Evolutionary conservation across 2,329 filamentous ascomycete species (phyloP).

Genomic region (Talaromyces sp.): DNA sequence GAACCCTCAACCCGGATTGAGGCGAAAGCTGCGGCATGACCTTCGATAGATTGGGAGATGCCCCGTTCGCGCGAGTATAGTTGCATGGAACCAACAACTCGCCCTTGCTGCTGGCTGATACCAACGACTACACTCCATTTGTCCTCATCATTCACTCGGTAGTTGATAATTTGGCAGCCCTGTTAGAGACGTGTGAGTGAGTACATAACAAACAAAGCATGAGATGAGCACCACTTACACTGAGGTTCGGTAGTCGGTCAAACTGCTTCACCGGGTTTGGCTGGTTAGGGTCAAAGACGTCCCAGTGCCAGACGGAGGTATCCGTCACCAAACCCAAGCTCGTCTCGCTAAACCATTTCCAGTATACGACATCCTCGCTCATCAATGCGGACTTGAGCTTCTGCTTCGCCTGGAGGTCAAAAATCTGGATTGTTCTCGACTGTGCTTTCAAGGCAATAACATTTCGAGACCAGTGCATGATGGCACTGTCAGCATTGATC

Average conservation of each 20-base stretch:
- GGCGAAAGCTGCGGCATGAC: conserved; percentile 92
- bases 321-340: conserved; percentile 89
- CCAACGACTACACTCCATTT: conserved; percentile 99
- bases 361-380: conserved; percentile 96
- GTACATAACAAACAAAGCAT: neutral
- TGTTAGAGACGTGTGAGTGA: conserved; percentile 35
- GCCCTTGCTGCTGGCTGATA: conserved; percentile 88
- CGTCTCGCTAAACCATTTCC: conserved; percentile 96
- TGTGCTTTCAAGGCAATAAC: conserved; percentile 97
- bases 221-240: conserved; percentile 53
- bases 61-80: conserved; percentile 93
- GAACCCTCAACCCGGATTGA: conserved; percentile 85
- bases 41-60: conserved; percentile 97
- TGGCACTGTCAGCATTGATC: conserved; percentile 98
- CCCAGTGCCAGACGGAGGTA: conserved; percentile 92
- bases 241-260: conserved; percentile 86
- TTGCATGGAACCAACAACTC: conserved; percentile 94
- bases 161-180: conserved; percentile 99
- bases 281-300: conserved; percentile 83
- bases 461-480: conserved; percentile 97
- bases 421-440: conserved; percentile 92
- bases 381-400: conserved; percentile 97
- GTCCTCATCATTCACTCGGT: conserved; percentile 89
- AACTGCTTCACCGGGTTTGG: conserved; percentile 83
- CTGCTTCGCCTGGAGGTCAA: conserved; percentile 86